Evolutionary conservation across 768 basidiomycete genomes (phyloP), one percentile per base, ranked within the genome.

Genomic region (Tephrocybe sp.): DNA sequence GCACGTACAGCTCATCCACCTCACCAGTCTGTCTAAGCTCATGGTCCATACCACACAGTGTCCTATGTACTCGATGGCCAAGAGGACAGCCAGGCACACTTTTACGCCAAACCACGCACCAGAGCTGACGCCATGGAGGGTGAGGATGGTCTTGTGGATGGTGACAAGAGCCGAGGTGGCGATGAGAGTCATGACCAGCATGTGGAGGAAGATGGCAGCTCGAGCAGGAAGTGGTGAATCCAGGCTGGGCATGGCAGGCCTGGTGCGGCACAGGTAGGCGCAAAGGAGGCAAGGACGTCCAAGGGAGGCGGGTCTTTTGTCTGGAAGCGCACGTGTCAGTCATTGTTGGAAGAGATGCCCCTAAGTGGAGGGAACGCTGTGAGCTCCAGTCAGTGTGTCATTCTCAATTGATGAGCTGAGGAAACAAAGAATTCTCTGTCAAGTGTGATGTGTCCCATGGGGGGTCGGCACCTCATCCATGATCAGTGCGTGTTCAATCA

Each of bases 91-190:
- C 9, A 95, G 68, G 45, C 79, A 84, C n/a, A 91, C 93, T 70
- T 95, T 93, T 18, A 93, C 64, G 1, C 93, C 93, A 55, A 96
- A 96, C 83, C 93, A 92, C 6, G 87, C 73, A 30, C 83, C 73
- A 12, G 79, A 81, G 2, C 84, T 79, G 2, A 85, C 81, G 9
- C 79, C 77, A 62, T 88, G 88, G 56, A 91, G 84, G 1, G 81
- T 77, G 0, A 88, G 90, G 1, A 92, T 83, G 0, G 90, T 92
- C 66, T 92, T 90, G 21, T 91, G 70, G 3, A 90, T 74, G 0
- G 90, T 92, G 23, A 92, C 81, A 32, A 88, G 56, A 1, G 90
- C 90, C 1, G 86, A 88, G 55, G 86, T 66, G 2, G 90, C 63
- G 55, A 95, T 93, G 36, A 90, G 74, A 10, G 75, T 76, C 0